Base-by-base conservation (phyloP, 2,329 filamentous ascomycete species). In the Amesomyces nigricolor region DNA sequence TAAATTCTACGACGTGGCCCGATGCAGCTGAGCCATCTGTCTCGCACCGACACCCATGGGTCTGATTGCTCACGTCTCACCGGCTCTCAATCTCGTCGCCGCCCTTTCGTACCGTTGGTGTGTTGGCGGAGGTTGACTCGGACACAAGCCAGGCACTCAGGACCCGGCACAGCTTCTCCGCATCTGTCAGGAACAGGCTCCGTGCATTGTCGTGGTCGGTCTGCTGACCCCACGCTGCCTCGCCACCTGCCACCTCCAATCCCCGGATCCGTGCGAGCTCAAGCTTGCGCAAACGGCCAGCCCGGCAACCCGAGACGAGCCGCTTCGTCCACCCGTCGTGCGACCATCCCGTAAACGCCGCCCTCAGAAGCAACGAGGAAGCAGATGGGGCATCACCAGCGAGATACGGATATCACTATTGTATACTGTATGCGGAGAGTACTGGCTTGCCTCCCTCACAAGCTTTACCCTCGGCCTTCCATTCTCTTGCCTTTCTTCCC, bases 1-100 rank as follows among this genome's bases (percentile, higher is more conserved):
- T 56, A 59, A 48, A 54, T 46, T 46, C 17, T 35, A 49, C 54
- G 51, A 59, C 58, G 54, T 59, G 51, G 54, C 58, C 53, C 37
- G 29, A 54, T 46, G 43, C 42, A 59, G 51, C 44, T 11, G 50
- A 53, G 50, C 47, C 43, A 39, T 42, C n/a, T 51, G 17, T 51
- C 26, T 46, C 8, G 50, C 22, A 22, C 47, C 42, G 13, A 37
- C 40, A 38, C 13, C 35, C 40, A 30, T 50, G 19, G 38, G 42
- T 40, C 22, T 46, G 53, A 43, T 29, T 51, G 51, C 46, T 53
- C 56, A 56, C 16, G 50, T 54, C 29, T 56, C 26, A 56, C 53
- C 40, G 22, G 19, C 42, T 16, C 22, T 39, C 16, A 39, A 7
- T 7, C 30, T 43, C 47, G 19, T 19, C 14, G 47, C 29, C 40